These are phyloP conservation scores for Kodamaea neixiangensis DNA, from an alignment of 805 yeast genomes.

Conservation along the genomic window DNA sequence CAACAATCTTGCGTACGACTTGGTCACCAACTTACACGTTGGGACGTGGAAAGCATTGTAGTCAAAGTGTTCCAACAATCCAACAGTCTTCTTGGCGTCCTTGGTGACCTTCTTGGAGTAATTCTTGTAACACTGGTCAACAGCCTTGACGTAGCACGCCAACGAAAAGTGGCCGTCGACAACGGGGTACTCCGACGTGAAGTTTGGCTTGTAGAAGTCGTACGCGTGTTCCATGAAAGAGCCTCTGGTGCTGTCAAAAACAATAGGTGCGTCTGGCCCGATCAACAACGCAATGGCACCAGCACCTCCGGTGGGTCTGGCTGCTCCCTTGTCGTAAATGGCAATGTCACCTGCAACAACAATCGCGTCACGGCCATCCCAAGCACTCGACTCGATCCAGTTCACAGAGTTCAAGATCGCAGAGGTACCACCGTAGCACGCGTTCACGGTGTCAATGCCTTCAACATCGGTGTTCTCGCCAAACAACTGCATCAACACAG, in stretches of 20 bases:
- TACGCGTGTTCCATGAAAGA: constrained; percentile 95
- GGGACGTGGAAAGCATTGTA: constrained; percentile 98
- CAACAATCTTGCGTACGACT: constrained; percentile 88
- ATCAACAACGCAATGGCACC: constrained; percentile 93
- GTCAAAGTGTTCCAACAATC: constrained; percentile 72
- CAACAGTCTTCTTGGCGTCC: constrained; percentile 52
- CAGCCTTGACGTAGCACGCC: constrained; percentile 89
- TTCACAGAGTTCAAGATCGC: constrained; percentile 91
- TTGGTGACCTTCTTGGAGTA: constrained; percentile 72
- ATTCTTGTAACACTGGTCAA: constrained; percentile 80
- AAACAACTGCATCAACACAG: constrained; percentile 92
- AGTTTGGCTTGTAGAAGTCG: constrained; percentile 97
- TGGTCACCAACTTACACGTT: constrained; percentile 91
- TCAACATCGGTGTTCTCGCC: constrained; percentile 88
- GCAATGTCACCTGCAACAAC: constrained; percentile 99
- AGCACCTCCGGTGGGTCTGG: constrained; percentile 99
- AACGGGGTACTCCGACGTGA: constrained; percentile 92
- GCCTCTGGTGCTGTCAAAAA: constrained; percentile 86
- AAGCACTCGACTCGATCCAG: constrained; percentile 93
- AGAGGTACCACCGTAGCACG: constrained; percentile 98
- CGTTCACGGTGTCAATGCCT: constrained; percentile 94
- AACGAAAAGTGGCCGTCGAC: constrained; percentile 97
- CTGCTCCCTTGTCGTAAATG: constrained; percentile 93
- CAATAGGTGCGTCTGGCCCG: constrained; percentile 98
- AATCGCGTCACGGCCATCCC: constrained; percentile 98